phyloP scores from a whole-genome alignment of 441 rosid species.

The Jatropha multifida region DNA sequence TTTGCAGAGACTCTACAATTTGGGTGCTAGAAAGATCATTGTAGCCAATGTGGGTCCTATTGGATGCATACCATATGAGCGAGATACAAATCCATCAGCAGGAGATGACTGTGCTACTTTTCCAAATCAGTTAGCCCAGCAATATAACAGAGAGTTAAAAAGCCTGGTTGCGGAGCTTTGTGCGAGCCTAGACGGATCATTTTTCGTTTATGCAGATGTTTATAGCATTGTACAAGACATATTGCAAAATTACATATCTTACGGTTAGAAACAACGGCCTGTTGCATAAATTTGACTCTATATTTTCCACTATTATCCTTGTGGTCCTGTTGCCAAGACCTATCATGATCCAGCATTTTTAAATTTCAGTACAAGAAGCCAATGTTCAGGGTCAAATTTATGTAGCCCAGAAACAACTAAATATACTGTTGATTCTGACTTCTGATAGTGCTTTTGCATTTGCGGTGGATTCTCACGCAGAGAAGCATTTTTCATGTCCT shows the following conservation, averaged over 20 bases:
- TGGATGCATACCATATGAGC: slow-evolving; percentile 69
- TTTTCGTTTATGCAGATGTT: slow-evolving; percentile 48
- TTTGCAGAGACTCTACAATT: slow-evolving; percentile 55
- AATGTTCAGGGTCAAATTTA: no score
- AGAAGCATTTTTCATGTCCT: background rate
- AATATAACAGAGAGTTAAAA: slow-evolving; percentile 44
- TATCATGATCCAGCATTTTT: no score
- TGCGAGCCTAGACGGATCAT: slow-evolving; percentile 38
- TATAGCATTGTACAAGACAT: slow-evolving; percentile 51
- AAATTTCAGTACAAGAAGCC: no score
- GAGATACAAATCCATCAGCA: slow-evolving; percentile 46
- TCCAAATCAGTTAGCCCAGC: slow-evolving; percentile 50
- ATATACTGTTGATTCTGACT: no score
- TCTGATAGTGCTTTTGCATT: background rate
- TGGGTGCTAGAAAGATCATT: slow-evolving; percentile 64
- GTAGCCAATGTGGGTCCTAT: slow-evolving; percentile 63
- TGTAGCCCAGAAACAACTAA: no score
- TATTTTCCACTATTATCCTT: no score
- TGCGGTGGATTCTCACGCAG: background rate
- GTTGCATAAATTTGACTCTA: background rate
- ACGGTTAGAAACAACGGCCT: slow-evolving; percentile 29
- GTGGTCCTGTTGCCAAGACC: no score
- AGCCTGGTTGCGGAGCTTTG: slow-evolving; percentile 41
- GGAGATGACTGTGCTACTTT: slow-evolving; percentile 41
- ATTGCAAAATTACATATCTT: slow-evolving; percentile 43